Conservation (phyloP, 192 early-diverging fungal genomes). For the Entomortierella parvispora region DNA sequence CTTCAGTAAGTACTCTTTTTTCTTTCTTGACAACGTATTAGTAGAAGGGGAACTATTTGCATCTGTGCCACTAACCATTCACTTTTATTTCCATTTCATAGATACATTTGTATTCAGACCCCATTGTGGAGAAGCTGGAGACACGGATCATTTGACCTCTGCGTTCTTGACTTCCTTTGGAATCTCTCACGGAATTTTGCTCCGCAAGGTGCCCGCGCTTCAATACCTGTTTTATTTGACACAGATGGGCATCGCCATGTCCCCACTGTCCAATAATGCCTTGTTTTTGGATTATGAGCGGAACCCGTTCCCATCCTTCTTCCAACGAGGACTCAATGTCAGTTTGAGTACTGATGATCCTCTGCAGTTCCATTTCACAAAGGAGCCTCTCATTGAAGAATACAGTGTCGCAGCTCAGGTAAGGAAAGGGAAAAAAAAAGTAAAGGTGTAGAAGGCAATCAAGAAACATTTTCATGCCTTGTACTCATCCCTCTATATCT, state of each 20-base stretch:
- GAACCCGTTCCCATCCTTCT: conserved; percentile 90
- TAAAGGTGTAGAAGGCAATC: too few species aligned
- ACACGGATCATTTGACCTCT: conserved; percentile 91
- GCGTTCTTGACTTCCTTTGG: conserved; percentile 88
- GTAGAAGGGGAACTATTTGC: not conserved
- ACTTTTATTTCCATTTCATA: conserved; percentile 19
- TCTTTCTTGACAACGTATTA: too few species aligned
- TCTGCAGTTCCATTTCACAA: conserved; percentile 96
- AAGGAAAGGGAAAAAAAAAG: too few species aligned
- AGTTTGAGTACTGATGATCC: conserved; percentile 96
- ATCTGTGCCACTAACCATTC: not conserved
- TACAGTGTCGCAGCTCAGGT: conserved; percentile 94
- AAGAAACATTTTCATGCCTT: too few species aligned
- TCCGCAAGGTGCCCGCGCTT: conserved; percentile 93
- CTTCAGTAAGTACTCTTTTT: conserved; percentile 73
- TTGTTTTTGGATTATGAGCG: conserved; percentile 93
- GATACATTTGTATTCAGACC: conserved; percentile 94
- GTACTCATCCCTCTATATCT: not conserved
- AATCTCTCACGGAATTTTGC: conserved; percentile 92
- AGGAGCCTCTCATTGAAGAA: conserved; percentile 97
- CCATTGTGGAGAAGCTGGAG: conserved; percentile 95
- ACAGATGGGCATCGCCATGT: conserved; percentile 97
- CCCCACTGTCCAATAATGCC: conserved; percentile 96
- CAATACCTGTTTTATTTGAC: conserved; percentile 96
- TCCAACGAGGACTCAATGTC: conserved; percentile 94